Percentiles rank a stretch among this genome's conserved stretches.
These are phyloP conservation scores for Coffea eugenioides DNA, from an alignment of 257 asterid genomes.

Conservation along the genomic window DNA sequence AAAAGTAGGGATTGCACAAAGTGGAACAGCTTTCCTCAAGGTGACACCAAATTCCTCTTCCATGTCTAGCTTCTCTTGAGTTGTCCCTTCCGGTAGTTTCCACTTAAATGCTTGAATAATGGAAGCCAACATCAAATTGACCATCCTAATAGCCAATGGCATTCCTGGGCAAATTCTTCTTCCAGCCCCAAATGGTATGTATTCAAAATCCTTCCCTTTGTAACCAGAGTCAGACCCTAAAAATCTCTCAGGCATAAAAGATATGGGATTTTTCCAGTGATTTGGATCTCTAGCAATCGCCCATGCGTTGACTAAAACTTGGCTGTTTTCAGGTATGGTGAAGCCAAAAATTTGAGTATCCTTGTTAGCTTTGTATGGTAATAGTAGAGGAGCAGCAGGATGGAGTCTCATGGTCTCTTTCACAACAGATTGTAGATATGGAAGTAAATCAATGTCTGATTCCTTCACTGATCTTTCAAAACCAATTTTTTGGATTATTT, in stretches of 20 bases:
- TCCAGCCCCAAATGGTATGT: slow-evolving; percentile 14
- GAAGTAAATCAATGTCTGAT: slow-evolving; percentile 9
- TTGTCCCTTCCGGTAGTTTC: slow-evolving; percentile 3
- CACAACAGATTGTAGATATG: slow-evolving; percentile 13
- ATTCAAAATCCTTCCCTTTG: slow-evolving; percentile 4
- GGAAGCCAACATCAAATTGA: slow-evolving; percentile 17
- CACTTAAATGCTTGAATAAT: slow-evolving; percentile 16
- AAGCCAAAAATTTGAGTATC: slow-evolving; percentile 8
- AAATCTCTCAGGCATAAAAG: slow-evolving; percentile 19
- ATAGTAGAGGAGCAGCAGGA: slow-evolving; percentile 17
- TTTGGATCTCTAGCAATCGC: slow-evolving; percentile 13
- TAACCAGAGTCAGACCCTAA: neutral
- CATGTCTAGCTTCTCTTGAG: slow-evolving; percentile 11
- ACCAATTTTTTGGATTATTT: slow-evolving; percentile 12
- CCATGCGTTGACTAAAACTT: slow-evolving; percentile 22
- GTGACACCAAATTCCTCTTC: slow-evolving; percentile 19
- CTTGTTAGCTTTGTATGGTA: slow-evolving; percentile 8
- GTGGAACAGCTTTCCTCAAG: slow-evolving; percentile 17
- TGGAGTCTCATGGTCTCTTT: slow-evolving; percentile 18
- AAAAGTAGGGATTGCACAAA: slow-evolving; percentile 13
- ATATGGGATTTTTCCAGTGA: slow-evolving; percentile 8
- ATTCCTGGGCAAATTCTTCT: slow-evolving; percentile 21
- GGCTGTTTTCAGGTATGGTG: slow-evolving; percentile 3
- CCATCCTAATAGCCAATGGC: slow-evolving; percentile 22
- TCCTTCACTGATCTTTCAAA: neutral